Conservation (phyloP, 176 grass and related monocot species). For the Aegilops longissima region DNA sequence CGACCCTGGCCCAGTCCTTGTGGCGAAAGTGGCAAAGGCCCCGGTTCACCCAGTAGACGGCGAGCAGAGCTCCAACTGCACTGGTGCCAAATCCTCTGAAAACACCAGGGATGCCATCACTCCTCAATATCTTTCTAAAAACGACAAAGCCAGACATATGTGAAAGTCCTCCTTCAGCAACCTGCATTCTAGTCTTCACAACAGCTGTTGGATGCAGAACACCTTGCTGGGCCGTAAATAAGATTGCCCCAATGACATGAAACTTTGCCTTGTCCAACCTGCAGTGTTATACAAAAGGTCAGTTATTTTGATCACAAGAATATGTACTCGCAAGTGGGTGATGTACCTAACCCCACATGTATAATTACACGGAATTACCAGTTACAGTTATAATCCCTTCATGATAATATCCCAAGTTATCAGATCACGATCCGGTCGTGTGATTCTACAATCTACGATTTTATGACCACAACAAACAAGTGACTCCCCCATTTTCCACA, state of each 20-base stretch:
- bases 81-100: conserved; percentile 91
- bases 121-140: conserved; percentile 76
- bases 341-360: neutral
- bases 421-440: neutral
- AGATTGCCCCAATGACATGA: conserved; percentile 78
- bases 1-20: too few species aligned
- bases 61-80: conserved; percentile 71
- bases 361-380: neutral
- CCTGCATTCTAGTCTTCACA: conserved; percentile 96
- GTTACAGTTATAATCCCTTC: neutral
- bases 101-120: conserved; percentile 72
- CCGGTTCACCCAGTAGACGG: too few species aligned
- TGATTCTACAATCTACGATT: neutral
- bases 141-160: conserved; percentile 70
- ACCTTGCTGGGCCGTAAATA: conserved; percentile 89
- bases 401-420: neutral
- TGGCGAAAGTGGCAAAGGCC: too few species aligned
- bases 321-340: neutral
- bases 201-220: conserved; percentile 80
- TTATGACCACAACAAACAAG: neutral
- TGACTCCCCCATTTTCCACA: too few species aligned
- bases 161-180: conserved; percentile 59
- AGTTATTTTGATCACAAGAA: conserved; percentile 8
- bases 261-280: conserved; percentile 96
- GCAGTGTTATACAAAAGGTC: conserved; percentile 8